Evolutionary conservation across 371 early-diverging fungal species (phyloP), one percentile per base, ranked within the genome.

Genomic region (Mucor ambiguus): DNA sequence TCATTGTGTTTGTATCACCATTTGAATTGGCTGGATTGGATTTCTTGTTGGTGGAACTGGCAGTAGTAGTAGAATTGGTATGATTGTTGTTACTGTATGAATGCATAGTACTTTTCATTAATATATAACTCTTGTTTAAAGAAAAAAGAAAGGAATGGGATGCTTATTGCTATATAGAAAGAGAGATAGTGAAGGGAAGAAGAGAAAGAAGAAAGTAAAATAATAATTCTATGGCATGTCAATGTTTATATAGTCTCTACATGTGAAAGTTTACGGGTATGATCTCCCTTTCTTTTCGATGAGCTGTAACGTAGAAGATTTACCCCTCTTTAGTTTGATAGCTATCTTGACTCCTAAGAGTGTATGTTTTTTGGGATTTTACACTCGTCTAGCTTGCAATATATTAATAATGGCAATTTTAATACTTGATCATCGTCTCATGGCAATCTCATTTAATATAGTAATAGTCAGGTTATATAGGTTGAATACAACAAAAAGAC

Each of bases 361-460:
- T 26, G 26, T 14, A 1, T 52, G 12, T 52, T 52, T 52, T 52
- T 52, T 52, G 52, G 30, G 56, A 56, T 56, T 56, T 56, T 56
- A 56, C 35, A 38, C 58, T 58, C 64, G 64, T 64, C 46, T 58
- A 64, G 46, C 64, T 64, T 64, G 58, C 4, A 64, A 64, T 58
- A 37, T 35, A 62, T 54, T 41, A 62, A 54, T 62, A 62, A 52
- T 54, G 28, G 11, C 33, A 32, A 32, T 32, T 56, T 56, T 32
- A 32, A 32, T 56, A 33, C 32, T n/a, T 26, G 24, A 52, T 16
- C 22, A 52, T 16, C 28, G 3, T 46, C 22, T 18, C 18, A 41
- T 46, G 46, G 46, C 6, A 22, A 9, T 46, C 22, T 46, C 22
- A 22, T 20, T 22, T 2, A 22, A 46, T 22, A 22, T 46, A 9